Evolutionary conservation across 805 yeast species (phyloP), one percentile per base, ranked within the genome.

Genomic region (Millerozyma miso): DNA sequence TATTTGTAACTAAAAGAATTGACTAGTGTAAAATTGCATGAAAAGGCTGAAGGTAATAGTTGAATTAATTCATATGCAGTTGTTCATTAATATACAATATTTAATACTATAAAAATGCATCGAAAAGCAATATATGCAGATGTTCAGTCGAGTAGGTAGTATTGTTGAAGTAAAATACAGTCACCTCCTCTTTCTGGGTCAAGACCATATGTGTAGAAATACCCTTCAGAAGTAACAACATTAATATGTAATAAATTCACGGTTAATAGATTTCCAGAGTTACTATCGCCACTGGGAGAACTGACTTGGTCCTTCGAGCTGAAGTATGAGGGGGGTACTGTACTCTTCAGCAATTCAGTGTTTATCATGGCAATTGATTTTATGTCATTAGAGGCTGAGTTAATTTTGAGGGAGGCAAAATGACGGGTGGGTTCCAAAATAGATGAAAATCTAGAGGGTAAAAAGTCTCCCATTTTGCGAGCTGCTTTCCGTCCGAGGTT

Each of bases 181-280:
- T 90, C 97, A 2, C 99, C 99, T 1, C 98, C 98, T 41, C 90
- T 66, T 47, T 83, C 95, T 0, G 93, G 83, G 48, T 88, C 93
- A 37, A 91, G 66, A 2, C 83, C 83, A 60, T 88, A 91, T 39
- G 85, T 86, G 54, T 83, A 85, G 51, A 86, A 84, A 50, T 76
- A 79, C 0, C 98, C 98, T 43, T 81, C 86, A 0, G 84, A 76
- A 0, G 96, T 87, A 3, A 88, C 87, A 4, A 89, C 91, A 44
- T 80, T 74, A 12, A 80, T 80, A 53, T 76, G 77, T 60, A 52
- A 56, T 20, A 68, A 51, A 39, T 59, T 62, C 45, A 62, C 50
- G 17, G 63, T 46, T 16, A 59, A 44, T 33, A 60, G 41, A 16
- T 64, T 69, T 37, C 52, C 52, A 14, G 51, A 39, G 33, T 34